Evolutionary conservation across 129 eudicot genomes (phyloP), one percentile per base, ranked within the genome.

Genomic region (Escallonia herrerae): DNA sequence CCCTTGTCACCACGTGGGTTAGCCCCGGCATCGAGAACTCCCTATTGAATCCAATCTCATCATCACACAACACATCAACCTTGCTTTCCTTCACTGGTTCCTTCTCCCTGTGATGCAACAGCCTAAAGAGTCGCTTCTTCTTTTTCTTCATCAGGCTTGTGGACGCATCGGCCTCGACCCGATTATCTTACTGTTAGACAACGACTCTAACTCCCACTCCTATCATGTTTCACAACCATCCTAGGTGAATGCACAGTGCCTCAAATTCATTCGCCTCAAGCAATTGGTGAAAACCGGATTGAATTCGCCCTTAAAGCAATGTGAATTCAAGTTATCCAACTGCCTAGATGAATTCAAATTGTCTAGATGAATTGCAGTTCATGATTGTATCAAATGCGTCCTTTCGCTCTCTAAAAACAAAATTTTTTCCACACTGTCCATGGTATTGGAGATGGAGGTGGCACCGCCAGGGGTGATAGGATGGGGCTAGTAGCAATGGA

Each of bases 241-340:
- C 63, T 42, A 43, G 63, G 58, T 0, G 73, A 72, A 57, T 39
- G 15, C n/a, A n/a, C 5, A 56, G 43, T 2, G 14, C 4, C 13
- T 63, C 76, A 7, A 40, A 3, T 37, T 63, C 76, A 7, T 57
- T 8, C 2, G 73, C 50, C 4, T 67, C 72, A 57, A 91, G 14
- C 56, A 87, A 68, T 43, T 69, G 80, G 53, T 68, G 90, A 91
- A 86, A 57, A 91, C 79, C 1, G 90, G 94, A 33, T 73, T 67
- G 8, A 91, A 67, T 63, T 84, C 96, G 12, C 89, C 82, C 57
- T 90, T 95, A 37, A 82, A 87, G 71, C 93, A 90, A 76, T 82
- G 81, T 1, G 81, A 72, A 40, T 37, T 74, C 40, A 78, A 66
- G 7, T 42, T 40, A 37, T 49, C 63, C 48, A 62, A 40, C 1